Conservation (phyloP, 176 grass and related monocot genomes). For the Poa pratensis region DNA sequence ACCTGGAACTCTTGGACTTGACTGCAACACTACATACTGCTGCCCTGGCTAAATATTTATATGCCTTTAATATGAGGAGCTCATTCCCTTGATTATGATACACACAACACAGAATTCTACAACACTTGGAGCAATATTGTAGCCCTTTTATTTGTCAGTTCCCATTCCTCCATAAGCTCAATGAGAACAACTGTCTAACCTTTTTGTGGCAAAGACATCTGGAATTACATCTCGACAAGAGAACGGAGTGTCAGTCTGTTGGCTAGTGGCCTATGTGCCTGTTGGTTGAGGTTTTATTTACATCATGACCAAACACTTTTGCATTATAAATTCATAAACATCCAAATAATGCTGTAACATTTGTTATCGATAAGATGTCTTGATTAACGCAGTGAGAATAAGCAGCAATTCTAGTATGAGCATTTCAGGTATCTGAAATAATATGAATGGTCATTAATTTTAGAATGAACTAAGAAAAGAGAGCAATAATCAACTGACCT, state of each 20-base stretch:
- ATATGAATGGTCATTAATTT: not conserved
- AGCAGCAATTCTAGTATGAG: not conserved
- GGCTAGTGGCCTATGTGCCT: not conserved
- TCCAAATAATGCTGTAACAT: not conserved
- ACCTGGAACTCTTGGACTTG: not conserved
- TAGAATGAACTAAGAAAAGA: not conserved
- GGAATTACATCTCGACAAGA: not conserved
- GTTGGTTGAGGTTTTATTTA: not conserved
- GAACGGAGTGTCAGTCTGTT: not conserved
- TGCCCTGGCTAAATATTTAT: not conserved
- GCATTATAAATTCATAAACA: not conserved
- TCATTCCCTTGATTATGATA: not conserved
- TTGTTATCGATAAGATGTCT: not conserved
- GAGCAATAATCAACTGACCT: not conserved
- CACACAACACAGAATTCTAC: not conserved
- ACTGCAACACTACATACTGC: not conserved
- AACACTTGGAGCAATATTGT: not conserved
- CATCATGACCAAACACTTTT: not conserved
- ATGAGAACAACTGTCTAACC: not conserved
- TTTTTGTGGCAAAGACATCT: not conserved
- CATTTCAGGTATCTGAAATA: not conserved
- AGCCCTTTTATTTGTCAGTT: slow-evolving; percentile 9
- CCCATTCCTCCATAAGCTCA: not conserved
- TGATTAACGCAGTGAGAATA: not conserved
- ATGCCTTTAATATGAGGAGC: not conserved